Evolutionary conservation across 371 early-diverging fungal genomes (phyloP).

Genomic region (Mortierella sp.): DNA sequence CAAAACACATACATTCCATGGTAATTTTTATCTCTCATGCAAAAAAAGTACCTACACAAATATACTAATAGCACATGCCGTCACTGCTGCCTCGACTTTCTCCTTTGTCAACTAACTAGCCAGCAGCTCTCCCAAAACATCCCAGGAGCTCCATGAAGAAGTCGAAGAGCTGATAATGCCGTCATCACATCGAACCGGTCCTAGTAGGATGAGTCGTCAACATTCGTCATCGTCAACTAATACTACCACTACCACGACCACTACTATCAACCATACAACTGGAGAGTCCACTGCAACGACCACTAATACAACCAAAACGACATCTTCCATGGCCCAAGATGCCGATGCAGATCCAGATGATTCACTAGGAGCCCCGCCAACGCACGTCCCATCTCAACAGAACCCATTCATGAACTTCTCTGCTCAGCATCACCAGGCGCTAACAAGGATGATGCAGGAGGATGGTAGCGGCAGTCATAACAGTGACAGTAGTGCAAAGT

Average conservation of each 20-base stretch:
- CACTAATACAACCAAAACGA: background rate
- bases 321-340: background rate
- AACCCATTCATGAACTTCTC: slow-evolving; percentile 39
- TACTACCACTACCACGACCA: slow-evolving; percentile 5
- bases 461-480: slow-evolving; percentile 16
- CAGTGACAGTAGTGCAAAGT: background rate
- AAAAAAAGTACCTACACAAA: background rate
- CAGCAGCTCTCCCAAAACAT: background rate
- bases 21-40: background rate
- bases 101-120: background rate
- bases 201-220: slow-evolving; percentile 18
- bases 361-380: slow-evolving; percentile 49
- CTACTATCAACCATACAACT: slow-evolving; percentile 5
- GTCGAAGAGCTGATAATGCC: slow-evolving; percentile 18
- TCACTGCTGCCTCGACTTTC: no score
- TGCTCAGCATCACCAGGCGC: slow-evolving; percentile 36
- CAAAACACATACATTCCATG: background rate
- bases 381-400: slow-evolving; percentile 3
- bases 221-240: slow-evolving; percentile 18
- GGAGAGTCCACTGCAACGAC: background rate
- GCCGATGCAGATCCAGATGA: slow-evolving; percentile 54
- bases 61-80: background rate
- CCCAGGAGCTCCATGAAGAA: slow-evolving; percentile 4
- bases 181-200: slow-evolving; percentile 2
- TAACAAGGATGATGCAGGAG: slow-evolving; percentile 44